A percentile compares a stretch with the other conserved stretches of the same genome.
Conservation (phyloP, 2,329 filamentous ascomycete species). For the Eutypella sp. region DNA sequence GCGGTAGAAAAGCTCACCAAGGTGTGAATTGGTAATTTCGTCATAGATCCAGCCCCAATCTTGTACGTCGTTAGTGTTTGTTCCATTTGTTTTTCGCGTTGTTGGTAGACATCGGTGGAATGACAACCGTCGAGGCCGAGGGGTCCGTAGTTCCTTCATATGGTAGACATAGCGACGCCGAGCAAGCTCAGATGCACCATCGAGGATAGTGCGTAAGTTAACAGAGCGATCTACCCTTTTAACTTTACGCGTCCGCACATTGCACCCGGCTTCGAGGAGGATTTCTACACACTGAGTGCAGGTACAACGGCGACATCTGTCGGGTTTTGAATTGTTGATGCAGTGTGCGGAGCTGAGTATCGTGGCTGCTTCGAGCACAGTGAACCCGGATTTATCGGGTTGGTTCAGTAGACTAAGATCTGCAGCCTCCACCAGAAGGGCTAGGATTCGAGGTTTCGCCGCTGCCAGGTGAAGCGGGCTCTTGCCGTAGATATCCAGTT, state of each 20-base stretch:
- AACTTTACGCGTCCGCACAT: neutral
- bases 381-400: neutral
- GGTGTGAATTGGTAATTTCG: neutral
- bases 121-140: neutral
- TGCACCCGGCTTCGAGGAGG: neutral
- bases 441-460: neutral
- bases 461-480: constrained; percentile 2
- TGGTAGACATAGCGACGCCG: constrained; percentile 1
- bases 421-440: neutral
- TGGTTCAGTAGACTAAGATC: neutral
- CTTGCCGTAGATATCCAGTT: constrained; percentile 1
- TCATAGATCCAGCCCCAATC: neutral
- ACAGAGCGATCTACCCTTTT: neutral
- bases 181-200: neutral
- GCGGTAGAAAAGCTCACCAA: constrained; percentile 1
- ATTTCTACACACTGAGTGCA: neutral
- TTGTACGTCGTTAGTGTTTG: neutral
- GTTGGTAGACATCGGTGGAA: neutral
- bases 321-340: neutral
- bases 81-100: neutral
- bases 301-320: neutral
- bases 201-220: neutral
- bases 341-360: neutral
- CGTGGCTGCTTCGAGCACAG: neutral
- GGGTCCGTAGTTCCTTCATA: neutral